Evolutionary conservation across 2,329 filamentous ascomycete genomes (phyloP).

Genomic region (Colletotrichum chlorophyti): DNA sequence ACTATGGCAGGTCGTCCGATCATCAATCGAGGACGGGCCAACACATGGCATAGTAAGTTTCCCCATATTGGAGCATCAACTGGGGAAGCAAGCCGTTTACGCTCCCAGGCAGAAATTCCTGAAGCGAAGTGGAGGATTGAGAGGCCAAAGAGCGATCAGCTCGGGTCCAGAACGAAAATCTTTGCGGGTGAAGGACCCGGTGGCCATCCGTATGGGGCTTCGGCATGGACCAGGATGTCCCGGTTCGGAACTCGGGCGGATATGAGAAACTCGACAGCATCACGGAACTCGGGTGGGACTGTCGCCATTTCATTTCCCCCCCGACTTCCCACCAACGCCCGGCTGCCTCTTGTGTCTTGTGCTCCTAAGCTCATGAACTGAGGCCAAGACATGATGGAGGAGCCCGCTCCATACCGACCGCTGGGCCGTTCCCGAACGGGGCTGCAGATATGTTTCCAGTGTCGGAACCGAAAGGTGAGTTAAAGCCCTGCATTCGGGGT

Average conservation of each 20-base stretch:
- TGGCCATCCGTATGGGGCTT: background rate
- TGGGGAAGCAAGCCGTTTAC: constrained; percentile 2
- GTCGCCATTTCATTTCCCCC: background rate
- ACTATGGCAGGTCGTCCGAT: constrained; percentile 6
- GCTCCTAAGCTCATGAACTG: background rate
- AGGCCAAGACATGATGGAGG: constrained; percentile 8
- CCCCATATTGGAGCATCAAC: constrained; percentile 4
- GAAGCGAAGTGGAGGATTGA: background rate
- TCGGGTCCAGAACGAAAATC: constrained; percentile 12
- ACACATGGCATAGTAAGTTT: constrained; percentile 9
- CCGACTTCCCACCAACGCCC: constrained; percentile 18
- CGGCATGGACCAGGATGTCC: background rate
- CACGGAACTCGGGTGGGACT: constrained; percentile 20
- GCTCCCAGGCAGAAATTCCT: background rate
- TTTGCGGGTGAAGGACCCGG: background rate
- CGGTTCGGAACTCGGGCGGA: constrained; percentile 19
- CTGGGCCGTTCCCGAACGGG: constrained; percentile 20
- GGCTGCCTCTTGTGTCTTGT: constrained; percentile 2
- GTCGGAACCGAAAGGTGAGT: constrained; percentile 26
- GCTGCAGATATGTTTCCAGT: constrained; percentile 25
- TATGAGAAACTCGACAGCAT: background rate
- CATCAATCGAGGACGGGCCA: background rate
- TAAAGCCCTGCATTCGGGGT: background rate
- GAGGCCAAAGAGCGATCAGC: background rate
- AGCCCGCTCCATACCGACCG: constrained; percentile 1